Conservation (phyloP, 352 stramenopile genomes). For the Pythium sukuiense region DNA sequence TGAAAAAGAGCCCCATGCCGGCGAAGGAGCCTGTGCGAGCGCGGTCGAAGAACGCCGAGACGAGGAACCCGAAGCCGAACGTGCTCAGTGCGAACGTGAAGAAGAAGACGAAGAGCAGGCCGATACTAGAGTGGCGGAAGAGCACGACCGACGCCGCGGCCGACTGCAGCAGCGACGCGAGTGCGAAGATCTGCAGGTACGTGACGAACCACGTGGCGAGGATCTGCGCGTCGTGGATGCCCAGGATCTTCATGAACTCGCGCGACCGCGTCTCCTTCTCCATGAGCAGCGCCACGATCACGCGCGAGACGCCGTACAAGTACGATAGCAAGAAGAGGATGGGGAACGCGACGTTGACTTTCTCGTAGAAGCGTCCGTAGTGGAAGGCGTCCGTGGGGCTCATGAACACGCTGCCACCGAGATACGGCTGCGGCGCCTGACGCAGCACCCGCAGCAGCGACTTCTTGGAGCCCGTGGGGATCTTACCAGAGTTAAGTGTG, state of each 20-base stretch:
- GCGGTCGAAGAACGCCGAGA: constrained; percentile 65
- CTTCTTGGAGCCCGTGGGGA: too few species aligned
- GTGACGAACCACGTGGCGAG: constrained; percentile 73
- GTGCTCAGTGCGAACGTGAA: constrained; percentile 73
- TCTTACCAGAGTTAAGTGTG: too few species aligned
- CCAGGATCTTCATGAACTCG: constrained; percentile 93
- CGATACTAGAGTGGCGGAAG: constrained; percentile 45
- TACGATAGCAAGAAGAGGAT: constrained; percentile 93
- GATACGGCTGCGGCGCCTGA: constrained; percentile 59
- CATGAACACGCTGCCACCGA: constrained; percentile 47
- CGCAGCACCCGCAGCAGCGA: constrained; percentile 46
- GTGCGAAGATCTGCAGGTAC: constrained; percentile 61
- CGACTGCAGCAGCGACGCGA: constrained; percentile 50
- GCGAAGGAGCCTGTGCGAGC: constrained; percentile 60
- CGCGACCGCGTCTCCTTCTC: constrained; percentile 92
- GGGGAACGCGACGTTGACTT: constrained; percentile 72
- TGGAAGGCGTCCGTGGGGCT: constrained; percentile 54
- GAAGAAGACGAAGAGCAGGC: constrained; percentile 65
- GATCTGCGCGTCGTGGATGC: constrained; percentile 60
- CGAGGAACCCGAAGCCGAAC: constrained; percentile 74
- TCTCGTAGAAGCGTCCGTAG: constrained; percentile 75
- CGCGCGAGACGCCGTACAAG: constrained; percentile 89
- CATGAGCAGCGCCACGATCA: constrained; percentile 88
- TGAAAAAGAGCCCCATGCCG: constrained; percentile 75
- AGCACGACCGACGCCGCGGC: constrained; percentile 34